Percentiles rank a stretch among this genome's conserved stretches.
Conservation (phyloP, 768 basidiomycete species). For the Phanerodontia chrysosporium region DNA sequence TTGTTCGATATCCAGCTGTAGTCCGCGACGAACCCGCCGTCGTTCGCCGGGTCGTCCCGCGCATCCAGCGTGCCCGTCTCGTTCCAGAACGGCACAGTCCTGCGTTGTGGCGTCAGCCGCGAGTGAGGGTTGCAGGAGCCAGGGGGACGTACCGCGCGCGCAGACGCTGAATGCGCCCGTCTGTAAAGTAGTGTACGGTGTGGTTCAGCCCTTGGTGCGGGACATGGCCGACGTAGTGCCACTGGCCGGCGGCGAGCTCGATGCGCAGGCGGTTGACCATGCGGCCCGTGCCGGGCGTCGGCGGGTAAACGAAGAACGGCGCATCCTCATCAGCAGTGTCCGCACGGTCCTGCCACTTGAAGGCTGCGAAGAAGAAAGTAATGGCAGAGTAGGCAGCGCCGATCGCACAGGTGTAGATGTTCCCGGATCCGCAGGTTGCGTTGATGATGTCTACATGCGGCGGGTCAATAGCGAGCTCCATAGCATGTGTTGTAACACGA, state of each 20-base stretch:
- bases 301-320: background rate
- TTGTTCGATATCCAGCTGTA: conserved; percentile 4
- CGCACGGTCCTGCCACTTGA: background rate
- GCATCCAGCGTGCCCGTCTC: background rate
- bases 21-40: background rate
- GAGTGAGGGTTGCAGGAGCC: background rate
- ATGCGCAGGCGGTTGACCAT: background rate
- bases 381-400: background rate
- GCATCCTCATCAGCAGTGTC: background rate
- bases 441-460: background rate
- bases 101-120: background rate
- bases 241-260: background rate
- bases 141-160: background rate
- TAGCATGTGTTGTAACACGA: background rate
- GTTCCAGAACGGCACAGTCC: background rate
- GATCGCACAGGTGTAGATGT: background rate
- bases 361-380: conserved; percentile 1
- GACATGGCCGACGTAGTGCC: conserved; percentile 3
- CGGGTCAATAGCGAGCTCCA: background rate
- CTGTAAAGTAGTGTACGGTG: background rate
- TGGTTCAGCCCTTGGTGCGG: background rate
- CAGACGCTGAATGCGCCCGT: background rate
- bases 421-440: background rate
- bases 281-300: background rate
- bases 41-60: background rate